Evolutionary conservation across 1,139 yeast genomes (phyloP).

Genomic region (Diutina rugosa): DNA sequence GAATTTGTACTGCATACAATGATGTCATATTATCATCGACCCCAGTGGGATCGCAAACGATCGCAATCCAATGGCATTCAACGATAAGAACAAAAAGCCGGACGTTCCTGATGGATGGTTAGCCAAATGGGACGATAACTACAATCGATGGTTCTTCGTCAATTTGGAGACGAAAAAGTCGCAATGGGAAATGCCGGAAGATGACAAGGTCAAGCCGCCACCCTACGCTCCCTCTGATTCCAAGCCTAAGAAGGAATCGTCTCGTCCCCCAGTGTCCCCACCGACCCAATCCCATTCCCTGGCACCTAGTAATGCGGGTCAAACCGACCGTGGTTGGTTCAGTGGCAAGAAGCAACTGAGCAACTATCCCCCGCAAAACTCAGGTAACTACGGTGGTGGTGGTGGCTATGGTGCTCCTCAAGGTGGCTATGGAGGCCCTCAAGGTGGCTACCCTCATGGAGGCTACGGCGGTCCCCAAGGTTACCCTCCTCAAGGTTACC

Average conservation of each 20-base stretch:
- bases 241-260: not conserved
- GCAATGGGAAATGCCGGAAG: constrained; percentile 83
- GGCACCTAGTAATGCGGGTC: constrained; percentile 2
- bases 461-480: not conserved
- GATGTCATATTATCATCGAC: not conserved
- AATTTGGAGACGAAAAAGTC: constrained; percentile 59
- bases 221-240: constrained; percentile 13
- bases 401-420: constrained; percentile 11
- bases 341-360: constrained; percentile 3
- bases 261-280: constrained; percentile 9
- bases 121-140: constrained; percentile 74
- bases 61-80: not conserved
- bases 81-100: constrained; percentile 29
- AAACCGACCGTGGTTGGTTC: constrained; percentile 4
- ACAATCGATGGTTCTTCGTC: constrained; percentile 70
- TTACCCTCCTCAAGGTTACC: constrained; percentile 8
- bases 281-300: constrained; percentile 8
- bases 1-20: not conserved
- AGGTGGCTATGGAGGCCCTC: constrained; percentile 7
- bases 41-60: not conserved
- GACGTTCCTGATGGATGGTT: constrained; percentile 72
- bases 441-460: constrained; percentile 10
- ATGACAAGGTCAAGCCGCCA: constrained; percentile 19
- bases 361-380: constrained; percentile 4
- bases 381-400: constrained; percentile 6